Percentiles rank a stretch among this genome's conserved stretches.
Evolutionary conservation across 2,329 filamentous ascomycete genomes (phyloP).

Genomic region (Xylaria arbuscula): DNA sequence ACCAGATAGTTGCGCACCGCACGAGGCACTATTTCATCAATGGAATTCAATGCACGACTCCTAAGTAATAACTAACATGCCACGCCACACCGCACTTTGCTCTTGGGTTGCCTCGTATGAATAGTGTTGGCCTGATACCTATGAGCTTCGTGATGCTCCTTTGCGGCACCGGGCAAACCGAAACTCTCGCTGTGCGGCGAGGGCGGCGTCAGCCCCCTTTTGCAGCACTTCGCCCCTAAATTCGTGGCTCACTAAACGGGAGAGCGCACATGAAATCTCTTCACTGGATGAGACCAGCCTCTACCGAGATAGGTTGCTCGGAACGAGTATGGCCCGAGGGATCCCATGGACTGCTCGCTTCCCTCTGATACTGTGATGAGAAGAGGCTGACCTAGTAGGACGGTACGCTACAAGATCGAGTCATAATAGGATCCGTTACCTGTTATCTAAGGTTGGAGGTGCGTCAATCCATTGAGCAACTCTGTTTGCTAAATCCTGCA

Average conservation of each 20-base stretch:
- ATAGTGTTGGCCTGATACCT: not conserved
- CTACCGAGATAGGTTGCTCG: not conserved
- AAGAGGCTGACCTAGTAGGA: slow-evolving; percentile 6
- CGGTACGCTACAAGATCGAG: slow-evolving; percentile 3
- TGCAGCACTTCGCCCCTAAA: not conserved
- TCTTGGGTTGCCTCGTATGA: not conserved
- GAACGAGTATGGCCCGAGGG: not conserved
- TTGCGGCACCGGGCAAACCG: not conserved
- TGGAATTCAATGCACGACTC: not conserved
- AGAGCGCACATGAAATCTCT: not conserved
- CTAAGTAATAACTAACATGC: not conserved
- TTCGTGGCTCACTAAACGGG: not conserved
- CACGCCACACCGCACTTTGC: not conserved
- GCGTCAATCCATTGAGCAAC: slow-evolving; percentile 14
- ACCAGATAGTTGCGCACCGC: not conserved
- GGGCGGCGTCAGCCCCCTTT: not conserved
- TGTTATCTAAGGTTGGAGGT: slow-evolving; percentile 6
- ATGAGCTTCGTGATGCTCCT: not conserved
- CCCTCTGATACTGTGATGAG: not conserved
- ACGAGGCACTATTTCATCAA: not conserved
- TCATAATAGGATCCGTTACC: not conserved
- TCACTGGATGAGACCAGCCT: not conserved
- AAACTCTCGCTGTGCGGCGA: not conserved
- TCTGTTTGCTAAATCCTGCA: slow-evolving; percentile 19
- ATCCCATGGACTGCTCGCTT: not conserved